Conservation (phyloP, 2,329 filamentous ascomycete genomes). For the Orbilia quercus region DNA sequence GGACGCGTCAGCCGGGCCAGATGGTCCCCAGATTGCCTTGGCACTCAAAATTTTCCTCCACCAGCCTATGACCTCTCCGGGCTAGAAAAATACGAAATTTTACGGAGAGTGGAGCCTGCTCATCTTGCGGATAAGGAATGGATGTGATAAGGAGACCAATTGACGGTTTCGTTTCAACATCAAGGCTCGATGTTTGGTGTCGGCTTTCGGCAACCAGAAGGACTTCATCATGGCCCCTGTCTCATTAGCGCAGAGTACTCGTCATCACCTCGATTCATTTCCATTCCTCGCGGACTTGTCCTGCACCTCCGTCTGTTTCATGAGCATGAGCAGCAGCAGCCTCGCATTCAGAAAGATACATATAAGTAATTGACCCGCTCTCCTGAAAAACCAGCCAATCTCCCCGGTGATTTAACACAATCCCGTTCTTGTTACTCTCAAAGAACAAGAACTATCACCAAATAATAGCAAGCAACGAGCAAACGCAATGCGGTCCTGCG, state of each 20-base stretch:
- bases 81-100: background rate
- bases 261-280: conserved; percentile 42
- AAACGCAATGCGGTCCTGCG: conserved; percentile 15
- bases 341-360: background rate
- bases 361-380: background rate
- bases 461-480: background rate
- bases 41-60: background rate
- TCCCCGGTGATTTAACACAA: conserved; percentile 5
- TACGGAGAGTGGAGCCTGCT: conserved; percentile 2
- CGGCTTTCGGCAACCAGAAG: conserved; percentile 37
- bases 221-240: conserved; percentile 23
- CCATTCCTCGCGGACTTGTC: conserved; percentile 14
- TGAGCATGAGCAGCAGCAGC: background rate
- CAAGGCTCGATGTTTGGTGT: background rate
- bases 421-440: background rate
- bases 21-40: background rate
- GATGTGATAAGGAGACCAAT: conserved; percentile 5
- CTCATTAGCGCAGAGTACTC: conserved; percentile 47
- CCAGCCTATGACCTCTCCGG: background rate
- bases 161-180: background rate
- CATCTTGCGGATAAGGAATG: background rate
- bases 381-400: background rate
- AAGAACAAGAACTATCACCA: background rate
- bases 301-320: background rate
- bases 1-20: background rate